phyloP scores from a whole-genome alignment of 2,329 filamentous ascomycete species.

The Botrytis sinoallii region DNA sequence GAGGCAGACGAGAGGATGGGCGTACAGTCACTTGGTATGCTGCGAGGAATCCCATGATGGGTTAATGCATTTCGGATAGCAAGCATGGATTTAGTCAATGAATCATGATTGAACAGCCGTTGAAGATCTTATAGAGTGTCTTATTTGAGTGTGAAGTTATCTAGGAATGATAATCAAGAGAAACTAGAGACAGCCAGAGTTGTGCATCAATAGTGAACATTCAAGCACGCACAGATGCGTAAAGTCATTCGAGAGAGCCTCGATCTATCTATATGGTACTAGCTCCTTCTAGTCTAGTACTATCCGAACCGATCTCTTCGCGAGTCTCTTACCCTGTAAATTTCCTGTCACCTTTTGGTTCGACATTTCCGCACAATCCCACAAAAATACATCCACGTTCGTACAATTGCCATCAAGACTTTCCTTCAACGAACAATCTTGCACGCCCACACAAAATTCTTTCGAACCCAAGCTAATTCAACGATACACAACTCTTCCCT shows the following conservation, averaged over 20 bases:
- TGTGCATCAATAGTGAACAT: neutral
- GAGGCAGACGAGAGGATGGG: too few species aligned
- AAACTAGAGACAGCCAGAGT: too few species aligned
- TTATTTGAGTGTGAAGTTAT: rapidly evolving
- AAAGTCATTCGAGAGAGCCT: neutral
- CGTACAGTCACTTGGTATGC: neutral
- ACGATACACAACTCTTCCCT: neutral
- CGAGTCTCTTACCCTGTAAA: too few species aligned
- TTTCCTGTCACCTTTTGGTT: neutral
- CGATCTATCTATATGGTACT: neutral
- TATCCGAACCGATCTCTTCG: neutral
- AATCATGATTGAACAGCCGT: neutral
- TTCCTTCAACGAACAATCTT: neutral
- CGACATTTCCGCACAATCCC: neutral
- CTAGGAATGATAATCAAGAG: neutral
- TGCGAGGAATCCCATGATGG: neutral
- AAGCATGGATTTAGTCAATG: neutral
- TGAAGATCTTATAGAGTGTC: too few species aligned
- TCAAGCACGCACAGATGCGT: neutral
- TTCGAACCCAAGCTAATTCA: neutral
- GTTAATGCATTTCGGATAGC: neutral
- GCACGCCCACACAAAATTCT: neutral
- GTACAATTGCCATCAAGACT: neutral
- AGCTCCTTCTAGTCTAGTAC: neutral
- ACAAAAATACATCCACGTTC: neutral